Base-by-base conservation (phyloP, 2,329 filamentous ascomycete genomes). In the Periglandula ipomoeae region DNA sequence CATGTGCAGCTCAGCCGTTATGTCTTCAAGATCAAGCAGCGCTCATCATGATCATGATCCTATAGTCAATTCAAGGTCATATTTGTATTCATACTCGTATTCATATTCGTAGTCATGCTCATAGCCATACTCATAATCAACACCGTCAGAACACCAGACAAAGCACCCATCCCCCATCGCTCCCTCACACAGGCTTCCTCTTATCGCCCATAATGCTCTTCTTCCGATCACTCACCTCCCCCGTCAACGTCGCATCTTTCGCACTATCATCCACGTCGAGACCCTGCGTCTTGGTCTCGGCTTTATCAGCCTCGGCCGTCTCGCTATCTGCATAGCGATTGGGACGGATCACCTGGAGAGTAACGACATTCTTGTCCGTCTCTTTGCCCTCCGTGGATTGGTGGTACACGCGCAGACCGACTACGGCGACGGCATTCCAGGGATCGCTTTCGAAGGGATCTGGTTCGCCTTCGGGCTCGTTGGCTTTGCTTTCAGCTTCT, bases 361-460 rank as follows among this genome's bases (percentile, higher is more conserved):
- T 62, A 23, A 72, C 63, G 2, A 65, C 58, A 35, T 66, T 61
- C 32, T 64, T 58, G 7, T 61, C 58, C 10, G 63, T 56, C n/a
- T 62, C 61, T 8, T 58, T 56, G 1, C 55, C 59, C 15, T 59
- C 61, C 0, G 59, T 54, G 1, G 65, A 68, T 56, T 76, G 77
- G 59, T 75, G 72, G 59, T 82, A 84, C 2, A 84, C 72, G n/a
- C 78, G 72, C 42, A 84, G 62, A 0, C 81, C 79, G 2, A 83
- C 71, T 9, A 82, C 74, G 3, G 70, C 75, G n/a, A 82, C 72
- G 4, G 80, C 80, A 57, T 84, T 83, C 80, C 81, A 84, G 0
- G 78, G 75, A 37, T 79, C 72, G 22, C 70, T 67, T 53, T 78
- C 72, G 44, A 74, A 75, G 49, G 80, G 76, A 53, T 78, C 76